phyloP scores from a whole-genome alignment of 768 basidiomycete species.

The Artomyces pyxidatus region DNA sequence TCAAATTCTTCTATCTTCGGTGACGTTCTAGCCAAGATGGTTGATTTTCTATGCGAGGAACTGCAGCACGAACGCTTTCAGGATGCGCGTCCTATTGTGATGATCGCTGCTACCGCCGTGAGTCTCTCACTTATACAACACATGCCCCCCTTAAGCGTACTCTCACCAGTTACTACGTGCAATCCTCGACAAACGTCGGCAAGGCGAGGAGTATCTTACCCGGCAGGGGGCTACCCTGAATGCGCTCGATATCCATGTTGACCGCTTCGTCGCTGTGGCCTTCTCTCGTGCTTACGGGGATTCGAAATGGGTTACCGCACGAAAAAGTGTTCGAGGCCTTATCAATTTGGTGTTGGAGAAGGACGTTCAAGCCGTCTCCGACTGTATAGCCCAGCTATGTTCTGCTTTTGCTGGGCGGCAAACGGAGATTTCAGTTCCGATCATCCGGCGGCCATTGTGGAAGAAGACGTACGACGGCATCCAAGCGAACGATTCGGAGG shows the following conservation, averaged over 20 bases:
- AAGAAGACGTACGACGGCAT: conserved; percentile 51
- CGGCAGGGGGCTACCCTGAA: conserved; percentile 25
- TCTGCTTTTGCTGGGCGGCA: conserved; percentile 30
- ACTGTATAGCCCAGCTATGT: conserved; percentile 26
- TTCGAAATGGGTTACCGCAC: conserved; percentile 34
- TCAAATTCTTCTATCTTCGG: conserved; percentile 34
- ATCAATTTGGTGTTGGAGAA: conserved; percentile 24
- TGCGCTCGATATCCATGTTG: conserved; percentile 44
- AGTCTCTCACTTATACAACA: conserved; percentile 20
- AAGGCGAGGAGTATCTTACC: conserved; percentile 19
- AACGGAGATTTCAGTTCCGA: conserved; percentile 25
- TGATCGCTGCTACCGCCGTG: conserved; percentile 57
- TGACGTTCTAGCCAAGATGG: conserved; percentile 63
- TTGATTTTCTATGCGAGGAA: conserved; percentile 72
- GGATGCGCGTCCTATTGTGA: conserved; percentile 47
- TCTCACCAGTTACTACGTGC: conserved; percentile 25
- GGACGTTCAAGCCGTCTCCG: conserved; percentile 27
- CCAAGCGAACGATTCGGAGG: conserved; percentile 48
- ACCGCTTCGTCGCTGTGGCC: conserved; percentile 38
- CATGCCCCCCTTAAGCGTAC: background rate
- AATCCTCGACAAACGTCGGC: conserved; percentile 24
- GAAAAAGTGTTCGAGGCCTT: conserved; percentile 35
- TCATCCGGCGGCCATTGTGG: conserved; percentile 61
- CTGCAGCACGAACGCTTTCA: conserved; percentile 71
- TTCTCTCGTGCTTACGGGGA: conserved; percentile 32